Conservation (phyloP, 306 rosid genomes). For the Citrullus mucosospermus region DNA sequence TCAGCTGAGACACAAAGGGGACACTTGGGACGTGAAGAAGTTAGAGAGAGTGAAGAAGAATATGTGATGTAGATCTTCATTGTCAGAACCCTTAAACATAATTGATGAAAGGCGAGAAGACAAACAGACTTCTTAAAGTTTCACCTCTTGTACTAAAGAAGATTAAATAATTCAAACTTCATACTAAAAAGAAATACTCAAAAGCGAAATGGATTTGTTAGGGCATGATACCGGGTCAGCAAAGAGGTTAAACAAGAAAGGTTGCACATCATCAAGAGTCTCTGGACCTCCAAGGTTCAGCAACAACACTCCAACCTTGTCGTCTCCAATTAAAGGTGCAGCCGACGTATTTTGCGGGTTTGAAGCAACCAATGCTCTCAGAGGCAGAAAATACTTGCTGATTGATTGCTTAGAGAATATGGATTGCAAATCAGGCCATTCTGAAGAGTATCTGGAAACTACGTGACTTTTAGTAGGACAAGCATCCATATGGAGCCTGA, state of each 20-base stretch:
- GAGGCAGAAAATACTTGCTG: slow-evolving; percentile 35
- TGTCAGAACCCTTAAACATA: neutral
- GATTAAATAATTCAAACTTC: neutral
- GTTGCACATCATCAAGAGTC: slow-evolving; percentile 95
- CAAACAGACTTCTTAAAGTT: neutral
- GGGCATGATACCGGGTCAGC: slow-evolving; percentile 77
- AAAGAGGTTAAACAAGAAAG: slow-evolving; percentile 86
- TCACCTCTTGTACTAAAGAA: neutral
- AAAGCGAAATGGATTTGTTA: neutral
- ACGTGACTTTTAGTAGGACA: slow-evolving; percentile 24
- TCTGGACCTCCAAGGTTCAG: slow-evolving; percentile 97
- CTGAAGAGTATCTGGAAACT: slow-evolving; percentile 25
- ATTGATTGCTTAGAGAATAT: slow-evolving; percentile 38
- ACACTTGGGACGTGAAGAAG: neutral
- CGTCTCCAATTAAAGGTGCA: slow-evolving; percentile 43
- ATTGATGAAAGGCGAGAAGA: neutral
- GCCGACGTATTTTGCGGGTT: slow-evolving; percentile 31
- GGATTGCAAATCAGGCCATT: slow-evolving; percentile 36
- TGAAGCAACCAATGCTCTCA: slow-evolving; percentile 50
- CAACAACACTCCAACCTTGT: slow-evolving; percentile 72
- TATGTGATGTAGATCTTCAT: neutral
- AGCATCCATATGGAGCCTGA: slow-evolving; percentile 32
- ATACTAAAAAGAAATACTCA: neutral
- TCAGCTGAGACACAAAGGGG: neutral
- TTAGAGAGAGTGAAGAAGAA: neutral